Base-by-base conservation (phyloP, 257 asterid genomes). In the Solanum sitiens region DNA sequence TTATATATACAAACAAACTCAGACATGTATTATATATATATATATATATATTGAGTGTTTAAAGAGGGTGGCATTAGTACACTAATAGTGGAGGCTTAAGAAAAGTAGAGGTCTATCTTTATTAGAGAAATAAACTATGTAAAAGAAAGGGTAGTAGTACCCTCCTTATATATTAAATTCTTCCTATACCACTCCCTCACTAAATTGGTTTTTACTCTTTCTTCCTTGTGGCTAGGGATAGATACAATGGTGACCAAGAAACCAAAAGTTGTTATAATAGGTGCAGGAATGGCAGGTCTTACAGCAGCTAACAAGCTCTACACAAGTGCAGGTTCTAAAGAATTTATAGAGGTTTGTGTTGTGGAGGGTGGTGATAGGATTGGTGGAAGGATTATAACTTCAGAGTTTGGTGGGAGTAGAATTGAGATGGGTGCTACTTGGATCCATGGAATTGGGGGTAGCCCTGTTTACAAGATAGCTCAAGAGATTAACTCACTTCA, bases 251-350 rank as follows among this genome's bases (percentile, higher is more conserved):
- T 92, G 90, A 92, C 79, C 87, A 93, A 72, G 89, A 93, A 91
- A 91, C 95, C 96, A 10, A 93, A 92, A 89, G 90, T 96, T 37
- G 98, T 96, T 74, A 94, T 96, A 61, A 94, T 96, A 83, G 99
- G 99, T 14, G 99, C 99, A 7, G 99, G 99, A 89, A 95, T 96
- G 97, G 98, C 99, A 6, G 99, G 99, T 14, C 88, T 96, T 12
- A 91, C 98, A 11, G 99, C 98, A 14, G 99, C 99, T 3, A 95
- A 93, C 95, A 92, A 89, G 93, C 96, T 96, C 35, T 89, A 93
- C 91, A 91, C 92, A 7, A 45, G 89, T 71, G 80, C 93, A 15
- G 85, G 84, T 75, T 85, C 87, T 27, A 85, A 53, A 50, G 93
- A 93, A 8, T 87, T 87, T 32, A 89, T 96, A 87, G 98, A 96